Evolutionary conservation across 768 basidiomycete species (phyloP).

Genomic region (Rhodocollybia butyracea): DNA sequence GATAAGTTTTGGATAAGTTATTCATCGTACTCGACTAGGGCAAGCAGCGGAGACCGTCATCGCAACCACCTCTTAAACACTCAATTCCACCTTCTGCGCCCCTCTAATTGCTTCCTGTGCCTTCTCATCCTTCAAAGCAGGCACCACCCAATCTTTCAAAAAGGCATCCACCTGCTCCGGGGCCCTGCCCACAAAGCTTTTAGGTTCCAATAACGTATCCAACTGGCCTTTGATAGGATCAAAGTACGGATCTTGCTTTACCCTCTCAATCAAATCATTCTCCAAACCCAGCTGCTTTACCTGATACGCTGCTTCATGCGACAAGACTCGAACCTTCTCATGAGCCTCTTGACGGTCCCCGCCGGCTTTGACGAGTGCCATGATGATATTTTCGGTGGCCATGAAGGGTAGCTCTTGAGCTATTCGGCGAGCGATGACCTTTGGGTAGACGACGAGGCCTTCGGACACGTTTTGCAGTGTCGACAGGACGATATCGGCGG

Average conservation of each 20-base stretch:
- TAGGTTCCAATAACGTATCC: conserved; percentile 76
- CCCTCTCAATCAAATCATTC: conserved; percentile 92
- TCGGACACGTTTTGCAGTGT: conserved; percentile 96
- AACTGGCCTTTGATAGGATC: conserved; percentile 80
- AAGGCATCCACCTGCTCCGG: conserved; percentile 94
- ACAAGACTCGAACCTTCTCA: conserved; percentile 91
- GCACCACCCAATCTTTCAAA: conserved; percentile 80
- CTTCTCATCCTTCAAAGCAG: conserved; percentile 64
- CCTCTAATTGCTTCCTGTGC: conserved; percentile 48
- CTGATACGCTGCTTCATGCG: conserved; percentile 90
- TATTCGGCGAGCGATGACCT: conserved; percentile 90
- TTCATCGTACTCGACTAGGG: no score
- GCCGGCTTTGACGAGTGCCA: conserved; percentile 94
- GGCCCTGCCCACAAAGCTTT: conserved; percentile 89
- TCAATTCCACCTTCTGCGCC: conserved; percentile 62
- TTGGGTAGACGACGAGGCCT: conserved; percentile 97
- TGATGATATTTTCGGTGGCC: conserved; percentile 99
- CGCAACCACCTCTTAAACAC: no score
- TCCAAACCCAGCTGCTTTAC: conserved; percentile 93
- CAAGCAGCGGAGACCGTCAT: no score
- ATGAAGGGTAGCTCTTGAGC: conserved; percentile 97
- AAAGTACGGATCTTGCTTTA: conserved; percentile 83
- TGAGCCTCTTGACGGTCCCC: conserved; percentile 97
- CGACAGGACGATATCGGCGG: conserved; percentile 93
- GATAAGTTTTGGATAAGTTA: no score